Base-by-base conservation (phyloP, 768 basidiomycete species). In the Boletus sp. region DNA sequence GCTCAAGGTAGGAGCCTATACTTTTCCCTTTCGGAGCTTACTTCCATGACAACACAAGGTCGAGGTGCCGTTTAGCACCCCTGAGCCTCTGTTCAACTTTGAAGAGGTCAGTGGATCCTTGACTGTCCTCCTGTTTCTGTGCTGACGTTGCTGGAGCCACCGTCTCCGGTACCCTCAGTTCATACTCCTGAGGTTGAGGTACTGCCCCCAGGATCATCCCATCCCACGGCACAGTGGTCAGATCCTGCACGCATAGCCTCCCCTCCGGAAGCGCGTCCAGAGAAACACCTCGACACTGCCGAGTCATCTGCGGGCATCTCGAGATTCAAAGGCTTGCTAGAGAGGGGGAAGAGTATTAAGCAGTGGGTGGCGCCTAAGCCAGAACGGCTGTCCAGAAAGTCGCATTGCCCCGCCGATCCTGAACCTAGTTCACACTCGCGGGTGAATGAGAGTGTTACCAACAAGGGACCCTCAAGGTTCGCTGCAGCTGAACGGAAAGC, bases 1-100 rank as follows among this genome's bases (percentile, higher is more conserved):
- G 37, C n/a, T 38, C 38, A 5, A 19, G 38, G 38, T 38, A 38
- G 72, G n/a, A 38, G n/a, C 11, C 38, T 38, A n/a, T 11, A 9
- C 38, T 38, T 11, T 19, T 19, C n/a, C 9, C 5, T 38, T n/a
- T 19, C 19, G 38, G 19, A 38, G 38, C 10, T 19, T 9, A 3
- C 38, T 38, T 11, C n/a, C 10, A 38, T 38, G 38, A 38, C 10
- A 38, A 38, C 10, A 38, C n/a, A 19, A 38, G 38, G 38, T 10
- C n/a, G 10, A 19, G 38, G 38, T 38, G 10, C 38, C 38, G 19
- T 38, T n/a, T 10, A 19, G 10, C 38, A 11, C n/a, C 2, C n/a
- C 38, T 11, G 38, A 8, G 11, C 19, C n/a, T 11, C 4, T 6
- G 38, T 38, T 38, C n/a, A 10, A 38, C 38, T 19, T 5, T 11